These are phyloP conservation scores for Neurospora hispaniola DNA, from an alignment of 495 filamentous ascomycete genomes.

Conservation along the genomic window DNA sequence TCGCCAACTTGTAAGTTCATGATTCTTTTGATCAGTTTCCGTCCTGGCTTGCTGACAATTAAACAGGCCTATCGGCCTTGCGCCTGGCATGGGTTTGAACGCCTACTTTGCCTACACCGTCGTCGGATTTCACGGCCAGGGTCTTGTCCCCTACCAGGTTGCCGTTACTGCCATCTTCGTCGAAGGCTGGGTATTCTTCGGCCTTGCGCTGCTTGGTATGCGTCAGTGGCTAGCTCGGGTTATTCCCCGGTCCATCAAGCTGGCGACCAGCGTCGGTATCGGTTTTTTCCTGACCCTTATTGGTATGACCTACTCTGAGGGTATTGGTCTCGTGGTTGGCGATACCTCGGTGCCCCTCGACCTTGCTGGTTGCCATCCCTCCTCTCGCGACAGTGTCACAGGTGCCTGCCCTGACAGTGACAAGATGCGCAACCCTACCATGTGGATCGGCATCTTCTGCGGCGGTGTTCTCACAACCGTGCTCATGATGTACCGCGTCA, in stretches of 20 bases:
- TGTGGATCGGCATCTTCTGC: slow-evolving; percentile 81
- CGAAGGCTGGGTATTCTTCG: slow-evolving; percentile 65
- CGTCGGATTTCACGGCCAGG: slow-evolving; percentile 60
- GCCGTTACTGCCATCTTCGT: slow-evolving; percentile 76
- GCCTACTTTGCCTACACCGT: slow-evolving; percentile 79
- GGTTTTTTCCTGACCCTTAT: slow-evolving; percentile 74
- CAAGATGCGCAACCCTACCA: slow-evolving; percentile 65
- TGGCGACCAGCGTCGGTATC: slow-evolving; percentile 74
- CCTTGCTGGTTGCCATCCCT: slow-evolving; percentile 52
- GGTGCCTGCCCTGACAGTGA: slow-evolving; percentile 40
- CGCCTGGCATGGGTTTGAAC: slow-evolving; percentile 77
- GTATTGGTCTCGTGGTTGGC: slow-evolving; percentile 63
- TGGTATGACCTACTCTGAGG: slow-evolving; percentile 66
- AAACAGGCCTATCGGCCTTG: slow-evolving; percentile 59
- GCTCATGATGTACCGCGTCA: slow-evolving; percentile 73
- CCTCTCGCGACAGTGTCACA: slow-evolving; percentile 15
- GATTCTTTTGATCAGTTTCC: too few relatives aligned
- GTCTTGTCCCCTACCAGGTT: slow-evolving; percentile 54
- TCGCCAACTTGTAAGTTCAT: slow-evolving; percentile 42
- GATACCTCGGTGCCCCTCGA: slow-evolving; percentile 47
- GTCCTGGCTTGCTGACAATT: slow-evolving; percentile 4
- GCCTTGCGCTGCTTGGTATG: slow-evolving; percentile 59
- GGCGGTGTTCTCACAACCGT: slow-evolving; percentile 66
- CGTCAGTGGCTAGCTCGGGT: slow-evolving; percentile 74
- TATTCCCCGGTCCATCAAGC: slow-evolving; percentile 68